Base-by-base conservation (phyloP, 2,329 filamentous ascomycete species). In the Talaromyces islandicus region DNA sequence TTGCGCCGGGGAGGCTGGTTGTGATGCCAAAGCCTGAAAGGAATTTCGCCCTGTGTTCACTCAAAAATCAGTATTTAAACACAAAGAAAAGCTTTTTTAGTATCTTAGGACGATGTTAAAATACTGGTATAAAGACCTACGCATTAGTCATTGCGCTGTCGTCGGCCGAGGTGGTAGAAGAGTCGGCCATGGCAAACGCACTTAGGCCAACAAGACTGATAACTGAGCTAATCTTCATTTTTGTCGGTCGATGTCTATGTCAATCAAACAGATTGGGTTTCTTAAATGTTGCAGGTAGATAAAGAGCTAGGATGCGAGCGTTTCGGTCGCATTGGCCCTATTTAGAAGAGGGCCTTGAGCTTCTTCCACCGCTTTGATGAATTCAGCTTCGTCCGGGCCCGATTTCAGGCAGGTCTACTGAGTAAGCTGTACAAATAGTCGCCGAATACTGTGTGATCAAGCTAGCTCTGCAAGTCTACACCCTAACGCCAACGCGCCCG, bases 21-120 rank as follows among this genome's bases (percentile, higher is more conserved):
- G 55, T 57, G n/a, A 57, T 57, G 41, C 55, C 55, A 17, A 24
- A 57, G 9, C 4, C 55, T 9, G 55, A 35, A 27, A 57, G 55
- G 14, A 21, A 50, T n/a, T 5, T 6, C 17, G 35, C 35, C 35
- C 35, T 38, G 35, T 2, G 35, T 38, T n/a, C 17, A 38, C 35
- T n/a, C 35, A 38, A 38, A 38, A 5, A 10, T 38, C 35, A 38
- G 35, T 12, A 38, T n/a, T 14, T n/a, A 38, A 38, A 38, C 1
- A 38, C 14, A 38, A 38, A 38, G 17, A 38, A n/a, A n/a, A 7
- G 14, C 3, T 14, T 38, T n/a, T 38, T 14, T 38, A n/a, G 35
- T 7, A 7, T 14, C 17, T 17, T n/a, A n/a, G 5, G 5, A 38
- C 6, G 12, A 38, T 38, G 17, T 17, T 32, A 7, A 38, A 38